Evolutionary conservation across 148 eudicot genomes (phyloP), one percentile per base, ranked within the genome.

Genomic region (Heliamphora exappendiculata): DNA sequence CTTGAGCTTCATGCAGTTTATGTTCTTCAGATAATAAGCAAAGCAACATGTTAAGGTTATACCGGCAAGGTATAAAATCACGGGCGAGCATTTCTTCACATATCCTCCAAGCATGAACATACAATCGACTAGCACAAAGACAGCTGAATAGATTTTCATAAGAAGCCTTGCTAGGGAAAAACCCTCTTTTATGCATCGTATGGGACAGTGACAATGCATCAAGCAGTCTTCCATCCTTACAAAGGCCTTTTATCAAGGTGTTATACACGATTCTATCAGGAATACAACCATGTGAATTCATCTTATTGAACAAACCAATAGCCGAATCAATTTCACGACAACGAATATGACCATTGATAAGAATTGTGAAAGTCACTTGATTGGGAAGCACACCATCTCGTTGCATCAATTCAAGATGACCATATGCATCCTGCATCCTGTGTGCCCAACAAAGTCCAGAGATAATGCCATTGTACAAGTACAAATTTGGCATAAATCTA

Each of bases 101-200:
- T 45, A 81, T 70, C 55, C 65, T 78, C 64, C 83, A 42, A 22
- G 85, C 88, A 76, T 76, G 36, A 57, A 9, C 58, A 69, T 67
- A 79, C 50, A 42, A 70, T 37, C 50, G 68, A 70, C 22, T 14
- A 58, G 53, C 74, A 81, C 86, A 86, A 74, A 86, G 81, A 73
- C 75, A 22, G 59, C 65, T 49, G n/a, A 86, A 81, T 68, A 86
- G 22, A 51, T 57, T n/a, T 57, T 86, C 84, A 57, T 83, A 86
- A 60, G 83, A 79, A 36, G 28, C 64, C 74, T 83, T 74, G 53
- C 66, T 72, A 64, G 88, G 88, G 20, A 67, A 69, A 65, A 75
- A 74, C 58, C 88, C 88, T 83, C 86, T 81, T 76, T 86, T 86
- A 45, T 54, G 71, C 88, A 83, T 86, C 28, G 68, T 63, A 24